Evolutionary conservation across 2,329 filamentous ascomycete genomes (phyloP).

Genomic region (Cladophialophora bantiana): DNA sequence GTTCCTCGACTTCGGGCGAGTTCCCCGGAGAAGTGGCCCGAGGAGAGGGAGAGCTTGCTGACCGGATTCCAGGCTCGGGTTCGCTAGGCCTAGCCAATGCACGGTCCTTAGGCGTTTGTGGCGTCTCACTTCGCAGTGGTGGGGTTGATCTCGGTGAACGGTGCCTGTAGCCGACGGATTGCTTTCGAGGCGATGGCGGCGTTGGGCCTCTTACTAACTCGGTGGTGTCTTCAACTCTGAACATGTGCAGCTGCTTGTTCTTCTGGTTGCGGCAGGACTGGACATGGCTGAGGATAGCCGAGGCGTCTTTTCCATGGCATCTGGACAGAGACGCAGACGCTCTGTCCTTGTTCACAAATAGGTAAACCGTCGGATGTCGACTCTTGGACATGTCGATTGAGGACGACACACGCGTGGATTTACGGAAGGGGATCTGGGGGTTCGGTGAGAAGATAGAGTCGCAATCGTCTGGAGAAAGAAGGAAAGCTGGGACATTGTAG

Average conservation of each 20-base stretch:
- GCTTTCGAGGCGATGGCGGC: constrained; percentile 8
- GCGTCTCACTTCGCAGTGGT: background rate
- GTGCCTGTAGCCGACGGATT: constrained; percentile 1
- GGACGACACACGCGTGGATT: background rate
- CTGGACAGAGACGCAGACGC: constrained; percentile 24
- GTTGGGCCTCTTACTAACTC: background rate
- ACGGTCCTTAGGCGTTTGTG: background rate
- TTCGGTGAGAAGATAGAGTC: background rate
- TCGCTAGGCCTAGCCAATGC: background rate
- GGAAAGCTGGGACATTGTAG: background rate
- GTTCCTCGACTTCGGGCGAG: constrained; percentile 16
- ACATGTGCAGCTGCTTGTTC: constrained; percentile 26
- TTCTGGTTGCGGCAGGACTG: constrained; percentile 28
- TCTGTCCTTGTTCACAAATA: constrained; percentile 31
- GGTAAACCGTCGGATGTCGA: constrained; percentile 17
- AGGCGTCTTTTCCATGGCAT: constrained; percentile 26
- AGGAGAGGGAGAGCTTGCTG: background rate
- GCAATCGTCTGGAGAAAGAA: background rate
- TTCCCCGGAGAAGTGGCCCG: background rate
- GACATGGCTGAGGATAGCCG: constrained; percentile 29
- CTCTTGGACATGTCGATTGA: constrained; percentile 13
- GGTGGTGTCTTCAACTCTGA: constrained; percentile 11
- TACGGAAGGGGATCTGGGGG: background rate
- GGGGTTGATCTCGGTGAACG: constrained; percentile 12
- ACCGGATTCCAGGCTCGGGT: background rate